A percentile compares a stretch with the other conserved stretches of the same genome.
Conservation (phyloP, 2,329 filamentous ascomycete species). For the Dothideomycetidae sp. region DNA sequence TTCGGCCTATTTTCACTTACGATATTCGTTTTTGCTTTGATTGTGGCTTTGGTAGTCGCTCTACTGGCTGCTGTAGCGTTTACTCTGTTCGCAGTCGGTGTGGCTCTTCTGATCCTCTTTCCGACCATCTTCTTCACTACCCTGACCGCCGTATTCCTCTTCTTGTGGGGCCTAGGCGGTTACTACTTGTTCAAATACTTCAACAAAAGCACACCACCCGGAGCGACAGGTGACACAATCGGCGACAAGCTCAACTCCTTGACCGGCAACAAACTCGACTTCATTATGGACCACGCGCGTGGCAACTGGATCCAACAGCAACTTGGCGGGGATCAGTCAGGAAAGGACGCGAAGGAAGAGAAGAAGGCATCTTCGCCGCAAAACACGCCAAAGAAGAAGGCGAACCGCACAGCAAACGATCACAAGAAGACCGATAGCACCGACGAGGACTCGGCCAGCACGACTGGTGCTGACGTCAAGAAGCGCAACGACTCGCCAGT, state of each 20-base stretch:
- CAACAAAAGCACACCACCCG: slow-evolving; percentile 18
- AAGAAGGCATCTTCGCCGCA: slow-evolving; percentile 5
- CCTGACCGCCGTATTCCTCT: slow-evolving; percentile 47
- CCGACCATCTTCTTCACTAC: slow-evolving; percentile 55
- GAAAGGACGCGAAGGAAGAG: slow-evolving; percentile 5
- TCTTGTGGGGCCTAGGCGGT: slow-evolving; percentile 50
- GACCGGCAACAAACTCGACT: slow-evolving; percentile 25
- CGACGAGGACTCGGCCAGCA: slow-evolving; percentile 3
- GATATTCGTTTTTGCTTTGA: slow-evolving; percentile 47
- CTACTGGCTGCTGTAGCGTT: slow-evolving; percentile 42
- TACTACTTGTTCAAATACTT: slow-evolving; percentile 38
- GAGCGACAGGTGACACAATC: slow-evolving; percentile 22
- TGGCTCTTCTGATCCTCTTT: slow-evolving; percentile 53
- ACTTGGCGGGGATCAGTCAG: slow-evolving; percentile 3
- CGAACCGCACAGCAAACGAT: slow-evolving; percentile 3
- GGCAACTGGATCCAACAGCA: slow-evolving; percentile 6
- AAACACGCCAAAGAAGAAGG: slow-evolving; percentile 4
- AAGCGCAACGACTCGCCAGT: slow-evolving; percentile 8
- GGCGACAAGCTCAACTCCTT: slow-evolving; percentile 29
- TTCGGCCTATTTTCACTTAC: slow-evolving; percentile 54
- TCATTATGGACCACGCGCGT: slow-evolving; percentile 20
- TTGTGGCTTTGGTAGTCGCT: slow-evolving; percentile 42
- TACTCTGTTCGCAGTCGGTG: slow-evolving; percentile 51
- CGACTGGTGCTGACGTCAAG: slow-evolving; percentile 10
- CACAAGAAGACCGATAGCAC: slow-evolving; percentile 7